Evolutionary conservation across 371 early-diverging fungal genomes (phyloP), one percentile per base, ranked within the genome.

Genomic region (Syncephalastrum sp.): DNA sequence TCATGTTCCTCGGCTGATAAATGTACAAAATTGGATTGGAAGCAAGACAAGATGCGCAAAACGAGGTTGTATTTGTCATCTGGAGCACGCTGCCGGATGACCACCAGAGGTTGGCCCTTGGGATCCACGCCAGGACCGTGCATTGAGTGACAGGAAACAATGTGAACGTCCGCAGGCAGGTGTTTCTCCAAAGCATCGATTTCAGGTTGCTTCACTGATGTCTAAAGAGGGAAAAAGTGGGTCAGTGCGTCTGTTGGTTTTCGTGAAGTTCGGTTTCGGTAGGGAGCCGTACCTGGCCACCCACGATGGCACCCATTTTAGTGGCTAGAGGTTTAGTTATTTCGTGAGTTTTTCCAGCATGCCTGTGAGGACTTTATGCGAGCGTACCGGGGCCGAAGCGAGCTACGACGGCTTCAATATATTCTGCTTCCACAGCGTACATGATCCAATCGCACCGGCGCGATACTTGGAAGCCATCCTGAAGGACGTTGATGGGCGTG

Each of bases 131-230:
- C 83, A 1, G 97, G 97, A 5, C 98, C 98, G 63, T 98, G 98
- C 84, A 98, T 87, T 1, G 95, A 94, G 67, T 98, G 98, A 56
- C 91, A 91, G 5, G 94, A 90, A 17, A 98, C 88, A 51, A 98
- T 96, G 61, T 92, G 86, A 15, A 92, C 92, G 70, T 98, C 98
- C 0, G 68, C 57, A 1, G 96, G 96, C 17, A 97, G 63, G 68
- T 92, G 79, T 66, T 81, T 81, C 25, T 91, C 90, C 56, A 98
- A 93, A 0, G 97, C 96, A 10, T 61, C 71, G 54, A 97, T 89
- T 68, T 98, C 98, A 0, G 95, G 95, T 52, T 86, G 87, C 67
- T 98, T 98, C 13, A 97, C 95, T 2, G 96, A 96, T 12, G 97
- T 97, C 82, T 91, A 68, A 14, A 41, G 43, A 25, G 10, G 21